Base-by-base conservation (phyloP, 164 flowering plant genomes). In the Stephania yunnanensis region DNA sequence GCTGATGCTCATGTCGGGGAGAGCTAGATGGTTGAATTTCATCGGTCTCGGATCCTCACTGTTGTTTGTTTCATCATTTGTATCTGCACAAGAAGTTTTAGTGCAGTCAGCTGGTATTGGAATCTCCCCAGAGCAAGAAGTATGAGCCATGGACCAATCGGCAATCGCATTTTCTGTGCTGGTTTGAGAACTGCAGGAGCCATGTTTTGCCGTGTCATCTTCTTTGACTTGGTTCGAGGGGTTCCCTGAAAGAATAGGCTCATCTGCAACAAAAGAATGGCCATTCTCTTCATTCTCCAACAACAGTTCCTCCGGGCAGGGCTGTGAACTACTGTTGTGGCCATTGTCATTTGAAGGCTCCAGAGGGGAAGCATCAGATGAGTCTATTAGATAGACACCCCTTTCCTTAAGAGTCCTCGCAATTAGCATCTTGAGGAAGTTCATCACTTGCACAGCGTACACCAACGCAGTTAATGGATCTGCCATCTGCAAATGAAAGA, bases 391-490 rank as follows among this genome's bases (percentile, higher is more conserved):
- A 20, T 86, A 77, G 71, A 86, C 93, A 76, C 86, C 84, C 74
- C 97, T 84, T 74, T 85, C 93, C 70, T 77, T 84, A 17, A 92
- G 79, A 2, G 87, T 87, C 82, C 78, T 89, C 15, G 80, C 20
- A 44, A 92, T 87, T 50, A 92, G 89, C 13, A 84, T 87, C 86
- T 88, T 90, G 53, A 92, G 90, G 77, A 90, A 92, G 81, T 92
- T 92, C 97, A 92, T 90, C 73, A 92, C 94, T 87, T 92, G 97
- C 64, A 90, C 97, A 5, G 93, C 95, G 78, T 92, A 89, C 93
- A 90, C 91, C 85, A 92, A 71, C 66, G 97, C 95, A 61, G 92
- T 90, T 75, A 92, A 85, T 58, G 97, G 97, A 83, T 92, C 97
- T 15, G 87, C 91, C 95, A 92, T 92, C 97, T 92, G 87, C 85